Conservation (phyloP, 2,329 filamentous ascomycete species). For the Xylaria sp. region DNA sequence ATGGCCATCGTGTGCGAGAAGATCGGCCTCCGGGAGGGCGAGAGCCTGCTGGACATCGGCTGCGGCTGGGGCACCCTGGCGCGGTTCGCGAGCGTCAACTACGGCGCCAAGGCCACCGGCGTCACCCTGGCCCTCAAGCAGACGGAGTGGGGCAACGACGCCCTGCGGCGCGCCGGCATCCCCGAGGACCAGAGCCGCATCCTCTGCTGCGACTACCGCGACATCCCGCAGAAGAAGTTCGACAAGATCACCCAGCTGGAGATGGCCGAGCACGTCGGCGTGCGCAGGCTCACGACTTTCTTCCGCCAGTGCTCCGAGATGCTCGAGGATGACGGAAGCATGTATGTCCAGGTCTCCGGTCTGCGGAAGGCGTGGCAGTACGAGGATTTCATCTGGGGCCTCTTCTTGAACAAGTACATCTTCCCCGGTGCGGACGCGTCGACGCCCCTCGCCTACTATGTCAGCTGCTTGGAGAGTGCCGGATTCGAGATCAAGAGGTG, state of each 20-base stretch:
- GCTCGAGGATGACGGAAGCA: slow-evolving; percentile 90
- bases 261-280: slow-evolving; percentile 97
- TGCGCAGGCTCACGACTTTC: slow-evolving; percentile 80
- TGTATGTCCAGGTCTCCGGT: slow-evolving; percentile 92
- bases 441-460: slow-evolving; percentile 82
- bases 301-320: slow-evolving; percentile 84
- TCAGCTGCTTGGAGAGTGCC: slow-evolving; percentile 78
- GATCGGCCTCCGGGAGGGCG: slow-evolving; percentile 77
- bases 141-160: slow-evolving; percentile 90
- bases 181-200: slow-evolving; percentile 84
- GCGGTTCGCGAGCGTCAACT: slow-evolving; percentile 86
- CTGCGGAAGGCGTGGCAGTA: slow-evolving; percentile 93
- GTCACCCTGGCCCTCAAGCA: slow-evolving; percentile 92
- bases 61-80: slow-evolving; percentile 95
- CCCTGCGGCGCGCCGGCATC: slow-evolving; percentile 77
- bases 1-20: slow-evolving; percentile 91
- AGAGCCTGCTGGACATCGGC: slow-evolving; percentile 86
- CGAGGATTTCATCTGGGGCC: slow-evolving; percentile 92
- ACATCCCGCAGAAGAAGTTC: slow-evolving; percentile 73
- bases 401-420: slow-evolving; percentile 99
- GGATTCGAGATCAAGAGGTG: slow-evolving; percentile 54
- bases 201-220: slow-evolving; percentile 92
- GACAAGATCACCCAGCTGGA: slow-evolving; percentile 94
- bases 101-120: slow-evolving; percentile 80
- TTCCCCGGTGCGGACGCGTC: slow-evolving; percentile 95